A percentile compares a stretch with the other conserved stretches of the same genome.
Evolutionary conservation across 345 rosid species (phyloP).

Genomic region (Eucalyptus fibrosa): DNA sequence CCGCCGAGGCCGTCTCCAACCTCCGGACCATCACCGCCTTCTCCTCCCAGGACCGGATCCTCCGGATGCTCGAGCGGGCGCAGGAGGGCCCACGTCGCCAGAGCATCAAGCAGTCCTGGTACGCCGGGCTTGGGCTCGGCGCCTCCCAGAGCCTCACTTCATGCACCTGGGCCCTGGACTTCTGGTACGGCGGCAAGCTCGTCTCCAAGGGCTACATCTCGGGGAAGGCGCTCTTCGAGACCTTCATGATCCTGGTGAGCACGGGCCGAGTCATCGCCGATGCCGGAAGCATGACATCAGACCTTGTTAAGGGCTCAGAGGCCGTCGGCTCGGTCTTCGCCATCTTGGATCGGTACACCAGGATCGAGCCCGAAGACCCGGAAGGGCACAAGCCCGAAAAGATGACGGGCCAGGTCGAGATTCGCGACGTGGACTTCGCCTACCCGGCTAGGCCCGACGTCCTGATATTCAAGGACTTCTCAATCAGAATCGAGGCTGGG

Average conservation of each 20-base stretch:
- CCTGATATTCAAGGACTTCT: constrained; percentile 34
- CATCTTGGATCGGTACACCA: constrained; percentile 37
- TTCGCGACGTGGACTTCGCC: constrained; percentile 32
- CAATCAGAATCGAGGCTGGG: constrained; percentile 38
- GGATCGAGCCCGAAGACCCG: constrained; percentile 40
- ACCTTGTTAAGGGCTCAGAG: constrained; percentile 45
- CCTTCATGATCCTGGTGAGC: constrained; percentile 54
- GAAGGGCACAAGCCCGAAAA: constrained; percentile 27
- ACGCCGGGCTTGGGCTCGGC: constrained; percentile 25
- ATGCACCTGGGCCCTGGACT: constrained; percentile 43
- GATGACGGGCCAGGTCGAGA: constrained; percentile 31
- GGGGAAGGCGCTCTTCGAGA: constrained; percentile 34
- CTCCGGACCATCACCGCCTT: constrained; percentile 25
- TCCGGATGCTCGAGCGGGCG: constrained; percentile 21
- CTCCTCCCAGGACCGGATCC: constrained; percentile 23
- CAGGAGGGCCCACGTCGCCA: constrained; percentile 25
- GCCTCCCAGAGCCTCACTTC: constrained; percentile 22
- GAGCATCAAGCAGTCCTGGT: constrained; percentile 39
- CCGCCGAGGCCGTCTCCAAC: constrained; percentile 42
- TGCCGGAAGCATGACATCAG: constrained; percentile 63
- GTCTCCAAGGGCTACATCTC: constrained; percentile 32
- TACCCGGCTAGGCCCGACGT: constrained; percentile 53
- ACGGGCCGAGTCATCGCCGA: constrained; percentile 62
- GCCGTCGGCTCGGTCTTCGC: constrained; percentile 41
- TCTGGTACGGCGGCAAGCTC: constrained; percentile 68